phyloP scores from a whole-genome alignment of 23 red algal species.

The Pyropia yezoensis region DNA sequence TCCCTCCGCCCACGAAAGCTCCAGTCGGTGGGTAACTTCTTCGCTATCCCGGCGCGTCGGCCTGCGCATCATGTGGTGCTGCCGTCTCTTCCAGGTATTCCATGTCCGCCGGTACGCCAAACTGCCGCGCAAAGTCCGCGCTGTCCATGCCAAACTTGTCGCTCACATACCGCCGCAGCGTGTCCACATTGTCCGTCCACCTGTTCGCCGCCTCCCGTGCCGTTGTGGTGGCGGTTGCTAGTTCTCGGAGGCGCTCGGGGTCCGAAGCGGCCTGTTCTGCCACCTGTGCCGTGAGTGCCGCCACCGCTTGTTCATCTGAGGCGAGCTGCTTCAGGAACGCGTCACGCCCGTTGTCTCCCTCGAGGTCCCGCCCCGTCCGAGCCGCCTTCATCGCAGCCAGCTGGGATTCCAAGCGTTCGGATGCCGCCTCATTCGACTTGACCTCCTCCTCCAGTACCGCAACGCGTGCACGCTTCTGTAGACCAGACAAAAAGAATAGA shows the following conservation, averaged over 20 bases:
- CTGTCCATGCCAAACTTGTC: conserved; percentile 58
- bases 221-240: conserved; percentile 22
- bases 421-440: no score
- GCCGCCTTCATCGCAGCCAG: background rate
- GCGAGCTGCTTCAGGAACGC: conserved; percentile 24
- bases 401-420: no score
- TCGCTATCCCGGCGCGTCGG: no score
- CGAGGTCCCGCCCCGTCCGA: background rate
- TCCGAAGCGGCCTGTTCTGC: conserved; percentile 53
- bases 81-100: conserved; percentile 60
- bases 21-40: no score
- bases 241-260: conserved; percentile 52
- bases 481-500: no score
- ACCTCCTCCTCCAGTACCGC: no score
- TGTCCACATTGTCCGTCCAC: conserved; percentile 92
- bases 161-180: conserved; percentile 46
- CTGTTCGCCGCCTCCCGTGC: conserved; percentile 55
- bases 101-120: conserved; percentile 71
- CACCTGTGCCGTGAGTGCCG: conserved; percentile 28
- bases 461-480: no score
- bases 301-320: conserved; percentile 8
- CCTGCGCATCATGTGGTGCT: no score
- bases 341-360: conserved; percentile 39
- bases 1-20: no score
- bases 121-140: conserved; percentile 64